These are phyloP conservation scores for Parmales sp. DNA, from an alignment of 108 stramenopile genomes.

Conservation along the genomic window DNA sequence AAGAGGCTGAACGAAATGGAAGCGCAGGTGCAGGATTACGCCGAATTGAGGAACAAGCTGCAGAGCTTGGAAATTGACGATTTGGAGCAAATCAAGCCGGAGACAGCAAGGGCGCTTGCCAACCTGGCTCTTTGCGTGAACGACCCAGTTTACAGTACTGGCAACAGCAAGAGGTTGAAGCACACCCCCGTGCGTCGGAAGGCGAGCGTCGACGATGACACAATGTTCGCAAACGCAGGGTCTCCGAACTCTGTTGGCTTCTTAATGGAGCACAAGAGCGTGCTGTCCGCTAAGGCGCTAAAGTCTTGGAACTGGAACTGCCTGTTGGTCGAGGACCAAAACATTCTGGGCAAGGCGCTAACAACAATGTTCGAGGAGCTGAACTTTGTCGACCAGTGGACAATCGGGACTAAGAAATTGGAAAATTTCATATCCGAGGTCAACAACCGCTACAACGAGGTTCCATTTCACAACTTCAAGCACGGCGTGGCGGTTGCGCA, in stretches of 20 bases:
- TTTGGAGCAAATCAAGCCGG: not conserved
- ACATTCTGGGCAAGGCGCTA: not conserved
- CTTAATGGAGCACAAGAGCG: not conserved
- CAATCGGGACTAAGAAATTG: not conserved
- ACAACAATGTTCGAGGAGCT: slow-evolving; percentile 4
- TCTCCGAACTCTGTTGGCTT: not conserved
- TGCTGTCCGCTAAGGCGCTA: not conserved
- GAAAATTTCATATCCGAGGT: not conserved
- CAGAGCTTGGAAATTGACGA: not conserved
- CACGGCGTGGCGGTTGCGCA: slow-evolving; percentile 48
- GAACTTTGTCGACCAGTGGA: not conserved
- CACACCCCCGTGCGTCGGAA: too few species aligned
- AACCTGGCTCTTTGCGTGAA: not conserved
- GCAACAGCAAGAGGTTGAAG: not conserved
- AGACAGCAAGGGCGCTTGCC: not conserved
- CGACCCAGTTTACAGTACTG: not conserved
- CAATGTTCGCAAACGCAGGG: too few species aligned
- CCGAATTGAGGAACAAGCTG: slow-evolving; percentile 6
- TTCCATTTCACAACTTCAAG: slow-evolving; percentile 43
- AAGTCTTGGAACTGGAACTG: not conserved
- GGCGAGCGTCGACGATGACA: not conserved
- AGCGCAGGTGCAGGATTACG: not conserved
- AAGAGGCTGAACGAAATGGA: slow-evolving; percentile 7
- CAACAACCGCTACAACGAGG: not conserved
- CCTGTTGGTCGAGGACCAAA: not conserved